Evolutionary conservation across 2,329 filamentous ascomycete genomes (phyloP), one percentile per base, ranked within the genome.

Genomic region (Fonsecaea pedrosoi): DNA sequence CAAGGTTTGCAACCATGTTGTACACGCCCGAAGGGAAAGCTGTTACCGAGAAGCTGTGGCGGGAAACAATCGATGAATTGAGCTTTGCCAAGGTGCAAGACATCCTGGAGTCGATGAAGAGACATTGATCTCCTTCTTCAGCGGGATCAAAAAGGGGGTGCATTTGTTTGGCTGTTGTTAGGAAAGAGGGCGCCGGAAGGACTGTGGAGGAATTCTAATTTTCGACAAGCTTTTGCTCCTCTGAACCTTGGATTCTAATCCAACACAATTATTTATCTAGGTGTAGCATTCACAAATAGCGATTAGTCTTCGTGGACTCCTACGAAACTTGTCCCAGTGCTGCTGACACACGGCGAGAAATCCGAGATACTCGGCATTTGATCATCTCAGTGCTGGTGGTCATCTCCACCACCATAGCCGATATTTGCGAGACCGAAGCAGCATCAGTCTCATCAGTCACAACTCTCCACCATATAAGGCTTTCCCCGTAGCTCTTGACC

Each of bases 31-130:
- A 81, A 25, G 79, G 79, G 0, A 74, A 75, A 30, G 66, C 70
- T 1, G 65, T 80, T 18, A 77, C 69, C n/a, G 74, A 81, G 1
- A 72, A 72, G 15, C 61, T 82, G 2, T 83, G 80, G 81, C 38
- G 69, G 15, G 69, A 75, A 59, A 74, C 73, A 1, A 61, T 74
- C 37, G 61, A 65, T 18, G 73, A 70, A 61, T 35, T 67, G 10
- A 62, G 63, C 8, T 74, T 74, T 64, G 72, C 70, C 3, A 62
- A 67, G 50, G 63, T 70, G 25, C 54, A 60, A 30, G 61, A 61
- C 6, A 38, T 65, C 13, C 56, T 65, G 25, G 57, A 65, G 18
- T 54, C 45, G 12, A 63, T 63, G 60, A 62, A 55, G 50, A 54
- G 58, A 12, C 40, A 53, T 10, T 53, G 58, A 60, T 21, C 15